Base-by-base conservation (phyloP, 2,329 filamentous ascomycete genomes). In the Clonostachys rosea region DNA sequence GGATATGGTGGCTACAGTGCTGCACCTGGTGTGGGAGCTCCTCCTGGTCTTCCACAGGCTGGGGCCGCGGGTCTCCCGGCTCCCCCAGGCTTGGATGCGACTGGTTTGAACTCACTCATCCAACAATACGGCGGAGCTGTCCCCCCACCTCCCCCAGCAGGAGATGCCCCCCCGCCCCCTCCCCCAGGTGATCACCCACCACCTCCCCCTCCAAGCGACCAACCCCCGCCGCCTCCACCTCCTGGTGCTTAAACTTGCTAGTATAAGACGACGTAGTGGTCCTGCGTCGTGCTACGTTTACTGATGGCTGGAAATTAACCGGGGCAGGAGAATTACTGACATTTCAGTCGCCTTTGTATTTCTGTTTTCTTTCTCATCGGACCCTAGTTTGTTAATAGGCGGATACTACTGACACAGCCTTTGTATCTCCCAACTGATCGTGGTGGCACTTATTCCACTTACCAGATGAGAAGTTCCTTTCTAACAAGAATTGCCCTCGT, bases 221-320 rank as follows among this genome's bases (percentile, higher is more conserved):
- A 81, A 52, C 77, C 83, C 53, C 82, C 83, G 14, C 83, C 86
- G 20, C 83, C 82, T 48, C 82, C 82, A 46, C 81, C 82, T 52
- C 72, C 73, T 49, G 73, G 73, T 39, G 36, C 36, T 39, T 39
- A 39, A 18, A 39, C 24, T 10, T 30, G 24, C 24, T 30, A 30
- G 24, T 30, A 30, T 30, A 30, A 30, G 24, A 30, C 24, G 24
- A 30, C 24, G 24, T 30, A 30, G 9, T 10, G 24, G 24, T 10
- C 24, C 24, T 30, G 24, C 24, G 24, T 30, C 24, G 24, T 30
- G 9, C 24, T 30, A 30, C 9, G 24, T 30, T 30, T 30, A 10
- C 24, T 30, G 24, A 30, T 30, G 24, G 24, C 24, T 30, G 24
- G 24, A 30, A 30, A 30, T 30, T 30, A 30, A 30, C 24, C 24